Evolutionary conservation across 2,329 filamentous ascomycete genomes (phyloP).

Genomic region (Westerdykella sp.): DNA sequence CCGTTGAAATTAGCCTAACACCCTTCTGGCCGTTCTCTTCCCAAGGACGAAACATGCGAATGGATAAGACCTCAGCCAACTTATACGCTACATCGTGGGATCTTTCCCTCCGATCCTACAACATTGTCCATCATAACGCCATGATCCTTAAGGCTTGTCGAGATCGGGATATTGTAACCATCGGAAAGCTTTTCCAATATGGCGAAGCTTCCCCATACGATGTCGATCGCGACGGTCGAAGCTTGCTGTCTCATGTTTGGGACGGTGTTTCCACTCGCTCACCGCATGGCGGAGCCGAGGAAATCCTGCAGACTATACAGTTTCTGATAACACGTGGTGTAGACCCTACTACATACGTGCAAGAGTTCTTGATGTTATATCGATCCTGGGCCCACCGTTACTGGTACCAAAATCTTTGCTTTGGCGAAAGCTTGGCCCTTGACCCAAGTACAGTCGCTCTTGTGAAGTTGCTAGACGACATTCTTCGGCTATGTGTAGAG

Average conservation of each 20-base stretch:
- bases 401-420: background rate
- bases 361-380: background rate
- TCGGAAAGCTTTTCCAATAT: constrained; percentile 4
- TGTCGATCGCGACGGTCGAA: background rate
- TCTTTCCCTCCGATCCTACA: constrained; percentile 1
- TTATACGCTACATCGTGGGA: constrained; percentile 4
- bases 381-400: background rate
- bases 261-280: background rate
- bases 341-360: constrained; percentile 3
- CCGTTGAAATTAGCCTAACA: constrained; percentile 1
- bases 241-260: constrained; percentile 1
- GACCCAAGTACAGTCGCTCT: background rate
- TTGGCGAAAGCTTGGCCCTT: too few species aligned
- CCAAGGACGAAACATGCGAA: background rate
- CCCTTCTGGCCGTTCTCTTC: constrained; percentile 5
- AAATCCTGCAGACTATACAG: constrained; percentile 1
- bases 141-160: constrained; percentile 3
- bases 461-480: background rate
- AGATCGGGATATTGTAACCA: background rate
- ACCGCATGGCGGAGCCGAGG: background rate
- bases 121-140: constrained; percentile 3
- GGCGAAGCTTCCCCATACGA: constrained; percentile 5
- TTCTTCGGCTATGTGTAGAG: constrained; percentile 1
- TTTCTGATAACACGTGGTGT: constrained; percentile 3
- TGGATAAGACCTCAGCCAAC: constrained; percentile 1